Percentiles rank a stretch among this genome's conserved stretches.
Evolutionary conservation across 352 stramenopile genomes (phyloP).

Genomic region (Phytopythium cucurbitacearum): DNA sequence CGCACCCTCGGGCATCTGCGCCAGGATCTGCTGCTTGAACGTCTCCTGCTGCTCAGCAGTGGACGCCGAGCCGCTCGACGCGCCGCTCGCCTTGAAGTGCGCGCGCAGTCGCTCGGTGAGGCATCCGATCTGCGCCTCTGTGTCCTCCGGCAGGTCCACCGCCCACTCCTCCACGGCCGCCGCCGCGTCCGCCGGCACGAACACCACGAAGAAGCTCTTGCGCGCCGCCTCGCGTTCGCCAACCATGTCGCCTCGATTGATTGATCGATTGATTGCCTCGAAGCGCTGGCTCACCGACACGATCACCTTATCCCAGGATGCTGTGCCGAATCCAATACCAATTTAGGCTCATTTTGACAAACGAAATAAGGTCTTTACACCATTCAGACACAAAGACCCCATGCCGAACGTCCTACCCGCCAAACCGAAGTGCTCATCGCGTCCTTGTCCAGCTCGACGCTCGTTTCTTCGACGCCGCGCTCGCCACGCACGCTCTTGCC

Average conservation of each 20-base stretch:
- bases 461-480: not conserved
- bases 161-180: slow-evolving; percentile 70
- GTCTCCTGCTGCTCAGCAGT: slow-evolving; percentile 58
- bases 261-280: not conserved
- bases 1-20: slow-evolving; percentile 60
- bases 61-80: slow-evolving; percentile 17
- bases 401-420: no score
- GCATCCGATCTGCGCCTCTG: slow-evolving; percentile 75
- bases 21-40: slow-evolving; percentile 79
- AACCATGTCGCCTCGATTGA: slow-evolving; percentile 32
- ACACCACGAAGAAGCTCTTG: slow-evolving; percentile 72
- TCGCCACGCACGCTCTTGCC: not conserved
- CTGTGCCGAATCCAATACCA: no score
- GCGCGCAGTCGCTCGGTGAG: slow-evolving; percentile 74
- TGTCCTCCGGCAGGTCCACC: slow-evolving; percentile 63
- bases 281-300: not conserved
- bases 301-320: slow-evolving; percentile 1
- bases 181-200: slow-evolving; percentile 48
- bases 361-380: no score
- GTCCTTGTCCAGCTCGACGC: slow-evolving; percentile 1
- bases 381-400: no score
- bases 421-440: not conserved
- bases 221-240: slow-evolving; percentile 38
- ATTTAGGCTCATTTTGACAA: no score
- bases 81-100: slow-evolving; percentile 64